Evolutionary conservation across 805 yeast genomes (phyloP), one percentile per base, ranked within the genome.

Genomic region (Cephaloascus fragrans): DNA sequence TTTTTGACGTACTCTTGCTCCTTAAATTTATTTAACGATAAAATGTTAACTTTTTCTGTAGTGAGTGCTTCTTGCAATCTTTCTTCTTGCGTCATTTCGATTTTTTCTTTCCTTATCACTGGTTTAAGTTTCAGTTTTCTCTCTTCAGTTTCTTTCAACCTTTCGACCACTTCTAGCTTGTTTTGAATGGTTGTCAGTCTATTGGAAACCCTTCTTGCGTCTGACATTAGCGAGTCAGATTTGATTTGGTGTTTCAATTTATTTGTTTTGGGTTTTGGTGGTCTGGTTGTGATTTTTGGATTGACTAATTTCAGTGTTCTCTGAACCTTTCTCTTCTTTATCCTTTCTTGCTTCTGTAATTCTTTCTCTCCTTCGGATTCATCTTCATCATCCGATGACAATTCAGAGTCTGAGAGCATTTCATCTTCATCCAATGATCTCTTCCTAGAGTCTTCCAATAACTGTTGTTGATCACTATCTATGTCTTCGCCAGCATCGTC

Each of bases 1-100:
- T 86, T 87, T 50, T 86, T 80, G 36, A 77, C 80, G 33, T 82
- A 64, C 55, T 93, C 98, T 52, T 85, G 90, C 49, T 89, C 94
- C 49, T 81, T 76, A 53, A 84, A 93, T 49, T 73, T 68, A 44
- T 83, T 77, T 46, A 93, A 64, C 3, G 96, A 83, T 19, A 75
- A 64, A 2, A 77, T 62, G 56, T 93, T 93, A 34, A 73, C 71
- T 52, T 73, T 70, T 58, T 93, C 98, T 0, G 97, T 93, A 48
- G 80, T 83, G 35, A 79, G 64, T 1, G 98, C 97, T 55, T 66
- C 67, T 3, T 62, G 64, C 35, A 67, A 56, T 32, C 64, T 59
- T 42, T 71, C 72, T 40, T 62, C 72, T 44, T 69, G 72, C n/a
- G 73, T 68, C 37, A 67, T 51, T 44, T 74, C 77, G 15, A 57